phyloP scores from a whole-genome alignment of 116 monocot species.

The Trichopus zeylanicus region DNA sequence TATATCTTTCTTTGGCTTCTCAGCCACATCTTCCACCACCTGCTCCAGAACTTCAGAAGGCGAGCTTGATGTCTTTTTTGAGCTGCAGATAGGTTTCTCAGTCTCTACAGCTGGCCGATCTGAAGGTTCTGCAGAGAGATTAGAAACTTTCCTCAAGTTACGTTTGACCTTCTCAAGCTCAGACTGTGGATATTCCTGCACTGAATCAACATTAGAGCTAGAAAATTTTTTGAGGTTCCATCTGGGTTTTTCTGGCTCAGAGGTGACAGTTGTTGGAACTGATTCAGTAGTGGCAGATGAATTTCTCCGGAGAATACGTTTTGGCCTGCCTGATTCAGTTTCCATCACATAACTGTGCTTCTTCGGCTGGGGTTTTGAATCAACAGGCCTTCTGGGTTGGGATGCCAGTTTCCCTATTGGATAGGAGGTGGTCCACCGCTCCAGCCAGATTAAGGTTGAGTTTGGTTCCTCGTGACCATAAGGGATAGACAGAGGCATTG shows the following conservation, averaged over 20 bases:
- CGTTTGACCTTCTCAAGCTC: conserved; percentile 89
- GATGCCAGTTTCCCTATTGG: conserved; percentile 54
- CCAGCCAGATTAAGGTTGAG: conserved; percentile 64
- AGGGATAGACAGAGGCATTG: conserved; percentile 49
- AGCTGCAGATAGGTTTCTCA: conserved; percentile 19
- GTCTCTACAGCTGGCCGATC: conserved; percentile 19
- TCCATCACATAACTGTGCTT: conserved; percentile 39
- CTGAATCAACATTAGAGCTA: conserved; percentile 25
- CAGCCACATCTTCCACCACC: conserved; percentile 16
- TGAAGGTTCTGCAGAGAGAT: conserved; percentile 26
- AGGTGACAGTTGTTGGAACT: conserved; percentile 11
- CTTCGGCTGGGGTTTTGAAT: conserved; percentile 32
- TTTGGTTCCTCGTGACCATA: conserved; percentile 53
- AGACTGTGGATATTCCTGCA: conserved; percentile 44
- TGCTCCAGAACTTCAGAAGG: conserved; percentile 13
- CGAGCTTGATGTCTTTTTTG: conserved; percentile 15
- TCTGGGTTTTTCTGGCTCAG: conserved; percentile 48
- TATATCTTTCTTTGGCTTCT: conserved; percentile 22
- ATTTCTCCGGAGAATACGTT: conserved; percentile 27
- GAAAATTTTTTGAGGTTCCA: conserved; percentile 33
- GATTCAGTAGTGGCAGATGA: conserved; percentile 18
- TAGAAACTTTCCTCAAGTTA: conserved; percentile 70
- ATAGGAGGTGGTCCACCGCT: conserved; percentile 62
- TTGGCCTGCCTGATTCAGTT: conserved; percentile 60
- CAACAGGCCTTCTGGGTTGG: conserved; percentile 29